Conservation (phyloP, 306 rosid genomes). For the Citrullus mucosospermus region DNA sequence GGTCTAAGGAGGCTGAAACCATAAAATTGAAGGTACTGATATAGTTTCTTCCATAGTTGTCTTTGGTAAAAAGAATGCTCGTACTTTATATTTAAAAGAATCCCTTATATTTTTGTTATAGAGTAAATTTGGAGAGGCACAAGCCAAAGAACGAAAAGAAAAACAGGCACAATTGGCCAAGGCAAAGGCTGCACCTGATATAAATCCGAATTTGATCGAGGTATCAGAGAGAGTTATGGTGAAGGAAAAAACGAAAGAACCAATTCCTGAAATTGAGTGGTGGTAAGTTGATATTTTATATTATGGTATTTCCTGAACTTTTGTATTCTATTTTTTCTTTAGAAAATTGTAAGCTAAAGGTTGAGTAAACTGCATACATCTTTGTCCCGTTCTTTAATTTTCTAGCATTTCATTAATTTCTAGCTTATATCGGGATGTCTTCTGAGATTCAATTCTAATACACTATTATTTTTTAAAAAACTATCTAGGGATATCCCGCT, state of each 20-base stretch:
- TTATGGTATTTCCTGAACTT: not conserved
- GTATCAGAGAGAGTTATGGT: slow-evolving; percentile 69
- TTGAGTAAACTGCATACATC: not conserved
- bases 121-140: slow-evolving; percentile 97
- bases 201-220: slow-evolving; percentile 88
- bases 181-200: slow-evolving; percentile 96
- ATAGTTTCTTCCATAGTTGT: not conserved
- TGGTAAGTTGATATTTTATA: slow-evolving; percentile 49
- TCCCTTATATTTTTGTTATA: slow-evolving; percentile 15
- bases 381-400: not conserved
- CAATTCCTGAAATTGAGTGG: slow-evolving; percentile 90
- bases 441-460: not conserved
- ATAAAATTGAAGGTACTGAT: slow-evolving; percentile 61
- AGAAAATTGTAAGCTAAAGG: not conserved
- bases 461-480: slow-evolving; percentile 1
- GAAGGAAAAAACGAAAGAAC: slow-evolving; percentile 77
- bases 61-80: not conserved
- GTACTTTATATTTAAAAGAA: not conserved
- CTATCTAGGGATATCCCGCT: slow-evolving; percentile 57
- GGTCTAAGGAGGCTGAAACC: slow-evolving; percentile 87
- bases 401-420: not conserved
- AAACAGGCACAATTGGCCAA: slow-evolving; percentile 87
- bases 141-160: slow-evolving; percentile 90
- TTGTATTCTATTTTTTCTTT: not conserved
- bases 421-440: not conserved